phyloP scores from a whole-genome alignment of 2,329 filamentous ascomycete genomes.

The Harringtonia aguacate region DNA sequence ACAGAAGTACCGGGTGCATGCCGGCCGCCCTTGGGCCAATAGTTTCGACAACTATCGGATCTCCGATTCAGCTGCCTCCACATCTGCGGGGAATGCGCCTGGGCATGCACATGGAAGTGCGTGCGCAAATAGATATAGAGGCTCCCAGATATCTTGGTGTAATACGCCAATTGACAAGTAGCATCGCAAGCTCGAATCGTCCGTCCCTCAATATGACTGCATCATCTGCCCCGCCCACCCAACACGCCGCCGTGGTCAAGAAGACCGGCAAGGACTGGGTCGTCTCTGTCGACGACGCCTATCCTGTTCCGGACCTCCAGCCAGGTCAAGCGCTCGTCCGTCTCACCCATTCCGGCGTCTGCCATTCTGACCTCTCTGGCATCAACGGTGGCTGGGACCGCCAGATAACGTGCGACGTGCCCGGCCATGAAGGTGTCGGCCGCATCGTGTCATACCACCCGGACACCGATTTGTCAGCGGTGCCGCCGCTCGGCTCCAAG shows the following conservation, averaged over 20 bases:
- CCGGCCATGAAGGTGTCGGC: conserved; percentile 33
- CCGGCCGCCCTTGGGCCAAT: too few species aligned
- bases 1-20: too few species aligned
- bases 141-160: too few species aligned
- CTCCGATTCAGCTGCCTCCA: too few species aligned
- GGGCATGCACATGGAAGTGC: too few species aligned
- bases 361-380: conserved; percentile 26
- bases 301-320: neutral
- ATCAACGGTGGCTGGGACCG: conserved; percentile 29
- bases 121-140: too few species aligned
- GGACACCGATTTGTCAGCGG: conserved; percentile 40
- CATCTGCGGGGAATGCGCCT: too few species aligned
- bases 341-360: conserved; percentile 23
- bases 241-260: neutral
- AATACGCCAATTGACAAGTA: too few species aligned
- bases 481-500: conserved; percentile 19
- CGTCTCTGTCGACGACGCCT: neutral
- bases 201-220: too few species aligned
- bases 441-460: conserved; percentile 31
- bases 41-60: too few species aligned
- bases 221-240: too few species aligned
- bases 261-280: neutral
- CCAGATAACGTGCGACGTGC: conserved; percentile 18
- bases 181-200: too few species aligned
- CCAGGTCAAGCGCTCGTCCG: conserved; percentile 21